Conservation (phyloP, 1,139 yeast genomes). For the Yamadazyma membranifaciens region DNA sequence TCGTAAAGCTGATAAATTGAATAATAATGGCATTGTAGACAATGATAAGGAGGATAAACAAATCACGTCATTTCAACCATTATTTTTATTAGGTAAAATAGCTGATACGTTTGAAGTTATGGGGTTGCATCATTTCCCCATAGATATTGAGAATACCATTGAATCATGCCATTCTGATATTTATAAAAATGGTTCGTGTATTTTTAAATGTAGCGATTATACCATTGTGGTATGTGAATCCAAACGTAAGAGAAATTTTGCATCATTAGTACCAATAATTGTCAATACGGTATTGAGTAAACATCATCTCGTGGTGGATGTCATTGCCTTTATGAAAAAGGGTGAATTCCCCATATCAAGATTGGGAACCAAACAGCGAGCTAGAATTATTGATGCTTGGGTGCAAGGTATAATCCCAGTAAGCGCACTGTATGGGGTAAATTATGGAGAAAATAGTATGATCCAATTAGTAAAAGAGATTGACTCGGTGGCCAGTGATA, state of each 20-base stretch:
- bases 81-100: constrained; percentile 82
- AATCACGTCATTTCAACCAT: constrained; percentile 61
- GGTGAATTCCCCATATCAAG: constrained; percentile 69
- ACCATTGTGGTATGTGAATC: constrained; percentile 79
- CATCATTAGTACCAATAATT: constrained; percentile 80
- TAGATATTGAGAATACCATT: constrained; percentile 76
- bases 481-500: constrained; percentile 40
- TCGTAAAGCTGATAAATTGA: constrained; percentile 3
- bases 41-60: constrained; percentile 10
- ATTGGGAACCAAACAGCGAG: constrained; percentile 75
- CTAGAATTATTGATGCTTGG: constrained; percentile 60
- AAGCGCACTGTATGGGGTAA: constrained; percentile 48
- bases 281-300: constrained; percentile 76
- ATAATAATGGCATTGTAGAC: not conserved
- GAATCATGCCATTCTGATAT: constrained; percentile 65
- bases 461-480: constrained; percentile 53
- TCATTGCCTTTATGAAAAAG: constrained; percentile 73
- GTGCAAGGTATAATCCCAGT: constrained; percentile 48
- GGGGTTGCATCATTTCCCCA: constrained; percentile 90
- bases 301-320: constrained; percentile 83
- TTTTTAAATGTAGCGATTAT: constrained; percentile 82
- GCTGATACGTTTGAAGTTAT: constrained; percentile 87
- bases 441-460: constrained; percentile 66
- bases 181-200: constrained; percentile 58
- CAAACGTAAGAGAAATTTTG: constrained; percentile 47